Base-by-base conservation (phyloP, 768 basidiomycete species). In the Russula vinacea region DNA sequence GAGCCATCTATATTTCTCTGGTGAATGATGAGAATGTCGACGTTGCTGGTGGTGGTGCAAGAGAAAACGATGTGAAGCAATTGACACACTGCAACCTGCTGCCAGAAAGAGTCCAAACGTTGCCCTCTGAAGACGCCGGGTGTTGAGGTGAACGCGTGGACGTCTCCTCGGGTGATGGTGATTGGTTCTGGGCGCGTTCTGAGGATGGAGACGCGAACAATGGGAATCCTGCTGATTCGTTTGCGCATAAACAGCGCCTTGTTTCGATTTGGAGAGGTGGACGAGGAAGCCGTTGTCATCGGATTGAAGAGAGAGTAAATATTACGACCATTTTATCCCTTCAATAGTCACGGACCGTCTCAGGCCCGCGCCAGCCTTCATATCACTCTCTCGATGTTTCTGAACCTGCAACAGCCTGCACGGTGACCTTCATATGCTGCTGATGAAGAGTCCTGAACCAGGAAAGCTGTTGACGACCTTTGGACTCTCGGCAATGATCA, bases 171-270 rank as follows among this genome's bases (percentile, higher is more conserved):
- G 33, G 37, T 32, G 29, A 29, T 32, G 67, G 68, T n/a, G 29
- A 45, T 60, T 37, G 55, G 42, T 49, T 60, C 44, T 29, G 56
- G 14, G 53, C 10, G 37, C 22, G 22, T 56, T 63, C 49, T 22
- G 44, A 37, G 19, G 39, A 19, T 37, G 40, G 32, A 54, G 26
- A 72, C 44, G 49, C 68, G 71, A 26, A 78, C 72, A 7, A 26
- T 50, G 11, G 22, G 47, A 22, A 24, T 8, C 17, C 42, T 24
- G 0, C 70, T 50, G 8, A 58, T 69, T 0, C 78, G 76, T 60
- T 78, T 78, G 45, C 75, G 73, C 32, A 72, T 60, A 58, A 74
- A 69, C 52, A 76, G 76, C 6, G 72, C 62, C 64, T 78, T 77
- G 64, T 79, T 64, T 80, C 78, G 71, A 72, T 54, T 51, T n/a